Evolutionary conservation across 192 early-diverging fungal genomes (phyloP), one percentile per base, ranked within the genome.

Genomic region (Rhizophagus prolifer): DNA sequence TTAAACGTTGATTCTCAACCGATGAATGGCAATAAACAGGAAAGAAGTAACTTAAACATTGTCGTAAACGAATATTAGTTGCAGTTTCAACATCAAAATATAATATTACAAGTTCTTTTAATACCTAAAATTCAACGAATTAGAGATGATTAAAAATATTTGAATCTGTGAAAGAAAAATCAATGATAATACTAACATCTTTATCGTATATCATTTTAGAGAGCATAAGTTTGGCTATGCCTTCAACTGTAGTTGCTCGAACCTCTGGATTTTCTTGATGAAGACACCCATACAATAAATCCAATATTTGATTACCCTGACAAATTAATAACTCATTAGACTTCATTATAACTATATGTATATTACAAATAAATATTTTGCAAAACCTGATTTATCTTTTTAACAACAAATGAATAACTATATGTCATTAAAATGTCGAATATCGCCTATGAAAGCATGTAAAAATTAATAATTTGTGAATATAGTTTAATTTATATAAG

Each of bases 21-120:
- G 90, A 86, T 34, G 95, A 94, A 74, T 93, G 89, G 78, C 93
- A 91, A 78, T 88, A 95, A 14, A 91, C 92, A 9, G 93, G 95
- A 70, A 97, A 88, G 70, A 97, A 97, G 79, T 95, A 97, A 26
- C 86, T 88, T n/a, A 97, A 85, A 75, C 95, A 97, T 79, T 96
- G 95, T 1, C 92, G 85, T 69, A 94, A 82, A 14, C 89, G 86
- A 63, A 90, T 82, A 77, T 95, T 95, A 41, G 66, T 76, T 13
- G 77, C 82, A 9, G 92, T 94, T 2, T 82, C 76, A 21, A 92
- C 92, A 80, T 95, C 90, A 81, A 92, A 96, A 82, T 96, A 97
- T 21, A 95, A 79, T 0, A 94, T 81, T n/a, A 95, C 82, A 79
- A 97, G 78, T 78, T 89, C 84, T 54, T 92, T 87, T 63, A 97